These are phyloP conservation scores for Cichorium intybus DNA, from an alignment of 140 eudicot genomes.

Conservation along the genomic window DNA sequence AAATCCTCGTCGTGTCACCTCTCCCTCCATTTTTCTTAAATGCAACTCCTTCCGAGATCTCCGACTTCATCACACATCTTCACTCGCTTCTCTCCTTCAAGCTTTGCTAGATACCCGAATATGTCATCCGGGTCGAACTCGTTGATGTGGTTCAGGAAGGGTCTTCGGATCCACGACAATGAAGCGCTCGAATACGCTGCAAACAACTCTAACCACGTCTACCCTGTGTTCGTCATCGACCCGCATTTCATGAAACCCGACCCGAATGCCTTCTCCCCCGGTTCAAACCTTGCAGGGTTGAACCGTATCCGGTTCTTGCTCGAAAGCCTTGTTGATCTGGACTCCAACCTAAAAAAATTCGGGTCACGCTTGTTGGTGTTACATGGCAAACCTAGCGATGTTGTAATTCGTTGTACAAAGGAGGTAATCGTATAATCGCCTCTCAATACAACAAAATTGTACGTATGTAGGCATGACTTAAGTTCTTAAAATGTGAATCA, in stretches of 20 bases:
- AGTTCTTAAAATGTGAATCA: not conserved
- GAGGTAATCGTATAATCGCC: slow-evolving; percentile 41
- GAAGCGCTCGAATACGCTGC: slow-evolving; percentile 72
- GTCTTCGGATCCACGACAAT: slow-evolving; percentile 88
- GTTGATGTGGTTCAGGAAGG: slow-evolving; percentile 86
- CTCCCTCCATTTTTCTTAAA: slow-evolving; percentile 41
- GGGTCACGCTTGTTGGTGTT: slow-evolving; percentile 77
- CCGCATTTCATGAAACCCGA: slow-evolving; percentile 92
- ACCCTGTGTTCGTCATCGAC: slow-evolving; percentile 83
- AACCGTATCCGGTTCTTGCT: slow-evolving; percentile 74
- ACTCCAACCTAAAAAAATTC: slow-evolving; percentile 43
- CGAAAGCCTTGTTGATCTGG: slow-evolving; percentile 64
- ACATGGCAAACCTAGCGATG: slow-evolving; percentile 74
- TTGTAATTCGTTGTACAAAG: slow-evolving; percentile 54
- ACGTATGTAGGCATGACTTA: not conserved
- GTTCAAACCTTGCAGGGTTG: slow-evolving; percentile 69
- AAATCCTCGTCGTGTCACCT: slow-evolving; percentile 15
- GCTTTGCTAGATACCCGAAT: slow-evolving; percentile 15
- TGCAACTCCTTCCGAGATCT: slow-evolving; percentile 16
- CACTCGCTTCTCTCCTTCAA: slow-evolving; percentile 27
- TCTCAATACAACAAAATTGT: not conserved
- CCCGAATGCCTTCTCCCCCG: slow-evolving; percentile 62
- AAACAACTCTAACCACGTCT: slow-evolving; percentile 36
- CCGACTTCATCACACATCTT: slow-evolving; percentile 11
- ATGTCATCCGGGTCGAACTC: slow-evolving; percentile 61